Conservation (phyloP, 2,329 filamentous ascomycete genomes). For the Ceratocystis destructans region DNA sequence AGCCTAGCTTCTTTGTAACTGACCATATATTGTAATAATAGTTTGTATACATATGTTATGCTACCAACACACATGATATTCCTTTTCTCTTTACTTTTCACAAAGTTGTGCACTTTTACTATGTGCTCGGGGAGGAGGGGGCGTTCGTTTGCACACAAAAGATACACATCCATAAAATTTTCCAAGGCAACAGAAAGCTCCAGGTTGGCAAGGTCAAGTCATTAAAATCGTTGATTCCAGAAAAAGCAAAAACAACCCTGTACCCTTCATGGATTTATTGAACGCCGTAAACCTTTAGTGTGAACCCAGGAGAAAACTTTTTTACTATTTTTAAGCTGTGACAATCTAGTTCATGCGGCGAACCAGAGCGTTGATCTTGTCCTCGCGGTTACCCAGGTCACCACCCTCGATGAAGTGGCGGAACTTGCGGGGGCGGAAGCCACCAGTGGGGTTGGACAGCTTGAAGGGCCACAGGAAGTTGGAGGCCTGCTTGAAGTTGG, state of each 20-base stretch:
- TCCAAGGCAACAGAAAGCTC: not conserved
- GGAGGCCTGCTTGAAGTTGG: constrained; percentile 98
- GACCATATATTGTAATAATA: not conserved
- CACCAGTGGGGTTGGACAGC: constrained; percentile 94
- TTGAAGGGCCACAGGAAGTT: constrained; percentile 99
- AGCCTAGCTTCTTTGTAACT: not conserved
- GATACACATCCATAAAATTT: not conserved
- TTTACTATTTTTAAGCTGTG: constrained; percentile 23
- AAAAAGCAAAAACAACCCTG: constrained; percentile 19
- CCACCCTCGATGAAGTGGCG: constrained; percentile 98
- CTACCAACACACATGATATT: not conserved
- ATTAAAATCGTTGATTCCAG: constrained; percentile 17
- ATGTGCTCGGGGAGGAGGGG: not conserved
- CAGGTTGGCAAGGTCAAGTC: constrained; percentile 1
- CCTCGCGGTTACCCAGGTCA: constrained; percentile 97
- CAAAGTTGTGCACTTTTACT: not conserved
- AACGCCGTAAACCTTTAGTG: constrained; percentile 21
- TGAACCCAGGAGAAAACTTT: constrained; percentile 20
- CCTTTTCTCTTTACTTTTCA: not conserved
- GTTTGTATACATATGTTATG: not conserved
- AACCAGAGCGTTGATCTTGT: constrained; percentile 92
- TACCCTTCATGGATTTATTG: constrained; percentile 17
- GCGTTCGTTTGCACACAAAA: not conserved
- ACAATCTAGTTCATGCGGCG: constrained; percentile 86
- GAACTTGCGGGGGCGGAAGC: constrained; percentile 95